phyloP scores from a whole-genome alignment of 2,329 filamentous ascomycete genomes.

The Cladophialophora immunda region DNA sequence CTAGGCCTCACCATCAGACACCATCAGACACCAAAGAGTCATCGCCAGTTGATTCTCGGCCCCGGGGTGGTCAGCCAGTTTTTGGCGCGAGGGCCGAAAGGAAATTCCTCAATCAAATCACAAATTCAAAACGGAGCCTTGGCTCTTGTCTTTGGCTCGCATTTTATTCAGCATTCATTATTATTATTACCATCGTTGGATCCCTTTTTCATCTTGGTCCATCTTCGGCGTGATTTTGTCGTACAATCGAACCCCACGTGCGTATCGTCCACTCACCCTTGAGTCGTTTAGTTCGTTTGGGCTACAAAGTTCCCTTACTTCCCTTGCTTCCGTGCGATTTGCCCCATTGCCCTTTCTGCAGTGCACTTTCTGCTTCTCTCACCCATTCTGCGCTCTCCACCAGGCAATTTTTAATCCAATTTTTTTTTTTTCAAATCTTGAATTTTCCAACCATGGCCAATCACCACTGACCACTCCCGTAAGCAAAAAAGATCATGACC shows the following conservation, averaged over 20 bases:
- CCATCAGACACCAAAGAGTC: too few species aligned
- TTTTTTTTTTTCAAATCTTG: not conserved
- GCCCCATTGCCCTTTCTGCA: not conserved
- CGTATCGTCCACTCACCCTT: too few species aligned
- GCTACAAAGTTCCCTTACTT: too few species aligned
- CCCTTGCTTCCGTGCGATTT: not conserved
- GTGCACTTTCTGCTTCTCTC: not conserved
- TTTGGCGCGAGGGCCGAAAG: not conserved
- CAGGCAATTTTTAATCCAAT: not conserved
- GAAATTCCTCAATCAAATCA: slow-evolving; percentile 4
- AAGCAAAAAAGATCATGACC: not conserved
- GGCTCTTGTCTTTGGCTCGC: not conserved
- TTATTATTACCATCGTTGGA: not conserved
- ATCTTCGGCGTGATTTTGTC: not conserved
- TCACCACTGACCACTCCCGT: not conserved
- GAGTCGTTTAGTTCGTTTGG: too few species aligned
- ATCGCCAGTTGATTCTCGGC: too few species aligned
- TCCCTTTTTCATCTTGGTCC: not conserved
- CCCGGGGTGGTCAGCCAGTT: not conserved
- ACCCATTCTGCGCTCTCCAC: not conserved
- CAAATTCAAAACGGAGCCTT: not conserved
- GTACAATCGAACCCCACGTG: not conserved
- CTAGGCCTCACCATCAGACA: not conserved
- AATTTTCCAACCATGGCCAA: slow-evolving; percentile 3
- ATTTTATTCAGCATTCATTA: not conserved